Evolutionary conservation across 2,329 filamentous ascomycete species (phyloP).

Genomic region (Daldinia sp.): DNA sequence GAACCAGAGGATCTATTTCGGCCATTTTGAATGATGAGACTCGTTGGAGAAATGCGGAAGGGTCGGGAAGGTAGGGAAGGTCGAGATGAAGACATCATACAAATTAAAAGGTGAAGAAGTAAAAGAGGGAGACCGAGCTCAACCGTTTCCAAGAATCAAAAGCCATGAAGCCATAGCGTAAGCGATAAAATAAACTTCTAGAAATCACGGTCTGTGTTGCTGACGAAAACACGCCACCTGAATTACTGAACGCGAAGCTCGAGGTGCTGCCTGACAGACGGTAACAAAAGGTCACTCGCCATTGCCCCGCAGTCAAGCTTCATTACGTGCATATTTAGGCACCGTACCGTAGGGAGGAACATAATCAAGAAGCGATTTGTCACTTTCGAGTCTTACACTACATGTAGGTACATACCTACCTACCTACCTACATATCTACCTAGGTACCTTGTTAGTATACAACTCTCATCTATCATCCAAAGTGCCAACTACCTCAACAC

Average conservation of each 20-base stretch:
- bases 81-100: not conserved
- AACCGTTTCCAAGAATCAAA: slow-evolving; percentile 19
- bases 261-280: slow-evolving; percentile 25
- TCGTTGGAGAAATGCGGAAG: not conserved
- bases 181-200: slow-evolving; percentile 36
- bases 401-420: too few species aligned
- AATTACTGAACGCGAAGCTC: slow-evolving; percentile 24
- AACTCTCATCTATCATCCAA: not conserved
- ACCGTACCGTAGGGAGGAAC: not conserved
- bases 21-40: slow-evolving; percentile 50
- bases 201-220: slow-evolving; percentile 29
- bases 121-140: slow-evolving; percentile 17
- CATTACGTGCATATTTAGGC: not conserved
- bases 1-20: slow-evolving; percentile 60
- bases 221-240: slow-evolving; percentile 24
- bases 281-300: slow-evolving; percentile 10
- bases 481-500: not conserved
- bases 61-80: not conserved
- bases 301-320: slow-evolving; percentile 12
- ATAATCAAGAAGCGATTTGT: too few species aligned
- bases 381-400: too few species aligned
- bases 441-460: too few species aligned
- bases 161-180: slow-evolving; percentile 35
- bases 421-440: too few species aligned
- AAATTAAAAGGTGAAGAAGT: not conserved